Percentiles rank a stretch among this genome's conserved stretches.
These are phyloP conservation scores for Hypoxylon rickii DNA, from an alignment of 495 filamentous ascomycete species.

Conservation along the genomic window DNA sequence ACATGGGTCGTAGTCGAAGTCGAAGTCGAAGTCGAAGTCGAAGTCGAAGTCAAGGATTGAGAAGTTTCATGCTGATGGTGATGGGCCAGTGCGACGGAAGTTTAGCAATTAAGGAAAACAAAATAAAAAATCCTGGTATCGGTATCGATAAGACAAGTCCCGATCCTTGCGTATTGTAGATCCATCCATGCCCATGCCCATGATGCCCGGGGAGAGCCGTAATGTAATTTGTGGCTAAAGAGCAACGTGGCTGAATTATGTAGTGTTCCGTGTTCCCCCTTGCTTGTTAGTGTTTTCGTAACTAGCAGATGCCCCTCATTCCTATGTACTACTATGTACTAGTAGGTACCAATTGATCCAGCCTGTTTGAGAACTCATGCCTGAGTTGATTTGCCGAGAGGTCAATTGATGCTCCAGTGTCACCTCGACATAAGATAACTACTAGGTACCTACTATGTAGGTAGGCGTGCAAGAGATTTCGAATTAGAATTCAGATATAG, in stretches of 20 bases:
- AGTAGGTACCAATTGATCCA: no score
- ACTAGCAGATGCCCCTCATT: constrained; percentile 10
- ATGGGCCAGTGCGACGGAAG: neutral
- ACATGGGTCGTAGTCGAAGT: no score
- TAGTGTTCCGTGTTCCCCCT: no score
- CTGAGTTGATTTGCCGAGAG: neutral
- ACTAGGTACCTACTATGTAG: neutral
- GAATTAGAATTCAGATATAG: no score
- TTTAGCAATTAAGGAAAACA: neutral
- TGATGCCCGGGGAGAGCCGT: no score
- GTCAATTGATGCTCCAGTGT: neutral
- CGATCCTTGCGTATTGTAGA: neutral
- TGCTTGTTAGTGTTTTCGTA: no score
- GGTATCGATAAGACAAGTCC: constrained; percentile 34
- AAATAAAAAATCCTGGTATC: constrained; percentile 11
- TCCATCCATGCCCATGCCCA: no score
- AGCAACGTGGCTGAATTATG: constrained; percentile 3
- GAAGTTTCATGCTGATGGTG: neutral
- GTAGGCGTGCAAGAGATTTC: neutral
- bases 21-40: neutral
- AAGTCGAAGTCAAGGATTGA: no score
- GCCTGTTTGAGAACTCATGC: constrained; percentile 1
- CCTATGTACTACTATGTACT: no score
- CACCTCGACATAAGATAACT: no score
- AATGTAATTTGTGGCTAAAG: neutral